Evolutionary conservation across 768 basidiomycete species (phyloP).

Genomic region (Suillus brevipes): DNA sequence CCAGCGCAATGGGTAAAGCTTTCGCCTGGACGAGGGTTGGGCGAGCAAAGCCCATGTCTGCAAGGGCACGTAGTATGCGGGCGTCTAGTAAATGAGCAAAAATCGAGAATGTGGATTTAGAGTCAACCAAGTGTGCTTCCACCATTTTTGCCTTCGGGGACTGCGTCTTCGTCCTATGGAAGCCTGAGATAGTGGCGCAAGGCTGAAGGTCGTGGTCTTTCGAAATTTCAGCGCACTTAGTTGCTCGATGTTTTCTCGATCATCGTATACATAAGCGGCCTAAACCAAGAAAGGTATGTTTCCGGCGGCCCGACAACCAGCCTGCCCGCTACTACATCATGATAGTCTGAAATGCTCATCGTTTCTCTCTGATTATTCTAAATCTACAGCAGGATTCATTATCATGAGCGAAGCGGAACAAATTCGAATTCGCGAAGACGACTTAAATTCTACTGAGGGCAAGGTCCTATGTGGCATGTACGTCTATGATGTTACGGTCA

Average conservation of each 20-base stretch:
- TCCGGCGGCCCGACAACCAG: background rate
- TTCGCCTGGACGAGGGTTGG: conserved; percentile 92
- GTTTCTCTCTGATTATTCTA: background rate
- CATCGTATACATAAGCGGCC: background rate
- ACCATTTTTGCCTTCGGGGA: conserved; percentile 35
- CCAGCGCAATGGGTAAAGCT: conserved; percentile 89
- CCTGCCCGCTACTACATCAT: background rate
- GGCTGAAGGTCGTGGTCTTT: background rate
- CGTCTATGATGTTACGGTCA: conserved; percentile 18
- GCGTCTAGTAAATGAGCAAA: conserved; percentile 82
- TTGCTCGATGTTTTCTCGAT: background rate
- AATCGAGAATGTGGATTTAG: conserved; percentile 50
- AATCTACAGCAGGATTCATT: background rate
- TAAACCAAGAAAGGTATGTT: conserved; percentile 3
- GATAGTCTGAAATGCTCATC: background rate
- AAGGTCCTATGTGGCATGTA: conserved; percentile 47
- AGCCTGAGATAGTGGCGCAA: background rate
- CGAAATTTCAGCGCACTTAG: background rate
- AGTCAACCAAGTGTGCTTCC: conserved; percentile 48
- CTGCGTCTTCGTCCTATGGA: background rate
- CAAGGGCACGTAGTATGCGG: conserved; percentile 84
- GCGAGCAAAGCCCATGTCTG: conserved; percentile 84
- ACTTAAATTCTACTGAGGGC: background rate
- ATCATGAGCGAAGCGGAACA: conserved; percentile 16
- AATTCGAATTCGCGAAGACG: conserved; percentile 14